phyloP scores from a whole-genome alignment of 257 asterid species.

The Nicotiana benthamiana region DNA sequence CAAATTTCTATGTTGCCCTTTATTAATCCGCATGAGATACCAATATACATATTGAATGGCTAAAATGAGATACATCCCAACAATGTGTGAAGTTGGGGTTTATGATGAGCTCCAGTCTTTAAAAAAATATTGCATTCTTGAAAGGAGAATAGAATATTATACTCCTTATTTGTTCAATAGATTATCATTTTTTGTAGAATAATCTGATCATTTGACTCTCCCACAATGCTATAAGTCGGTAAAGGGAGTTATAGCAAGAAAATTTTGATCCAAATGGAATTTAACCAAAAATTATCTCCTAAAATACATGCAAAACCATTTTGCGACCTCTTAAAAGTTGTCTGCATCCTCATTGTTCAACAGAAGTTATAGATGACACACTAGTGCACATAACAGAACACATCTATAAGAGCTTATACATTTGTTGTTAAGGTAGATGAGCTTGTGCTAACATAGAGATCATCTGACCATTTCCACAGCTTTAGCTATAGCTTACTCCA shows the following conservation, averaged over 20 bases:
- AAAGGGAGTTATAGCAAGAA: not conserved
- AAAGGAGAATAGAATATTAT: no score
- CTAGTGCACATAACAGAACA: not conserved
- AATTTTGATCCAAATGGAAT: not conserved
- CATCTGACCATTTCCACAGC: not conserved
- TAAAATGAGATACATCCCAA: no score
- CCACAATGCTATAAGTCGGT: not conserved
- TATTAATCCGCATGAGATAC: no score
- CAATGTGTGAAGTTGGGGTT: no score
- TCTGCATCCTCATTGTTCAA: not conserved
- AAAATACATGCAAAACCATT: not conserved
- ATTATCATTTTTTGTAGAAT: no score
- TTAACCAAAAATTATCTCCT: not conserved
- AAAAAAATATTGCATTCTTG: no score
- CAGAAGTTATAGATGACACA: not conserved
- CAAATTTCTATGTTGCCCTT: no score
- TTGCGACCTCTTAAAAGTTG: not conserved
- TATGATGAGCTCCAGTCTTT: no score
- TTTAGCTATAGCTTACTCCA: constrained; percentile 50
- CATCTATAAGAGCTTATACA: not conserved
- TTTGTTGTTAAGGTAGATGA: not conserved
- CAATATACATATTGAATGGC: no score
- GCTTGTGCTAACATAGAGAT: not conserved
- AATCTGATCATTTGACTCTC: no score
- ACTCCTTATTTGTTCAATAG: no score